Evolutionary conservation across 805 yeast genomes (phyloP), one percentile per base, ranked within the genome.

Genomic region (Wickerhamiella australiensis): DNA sequence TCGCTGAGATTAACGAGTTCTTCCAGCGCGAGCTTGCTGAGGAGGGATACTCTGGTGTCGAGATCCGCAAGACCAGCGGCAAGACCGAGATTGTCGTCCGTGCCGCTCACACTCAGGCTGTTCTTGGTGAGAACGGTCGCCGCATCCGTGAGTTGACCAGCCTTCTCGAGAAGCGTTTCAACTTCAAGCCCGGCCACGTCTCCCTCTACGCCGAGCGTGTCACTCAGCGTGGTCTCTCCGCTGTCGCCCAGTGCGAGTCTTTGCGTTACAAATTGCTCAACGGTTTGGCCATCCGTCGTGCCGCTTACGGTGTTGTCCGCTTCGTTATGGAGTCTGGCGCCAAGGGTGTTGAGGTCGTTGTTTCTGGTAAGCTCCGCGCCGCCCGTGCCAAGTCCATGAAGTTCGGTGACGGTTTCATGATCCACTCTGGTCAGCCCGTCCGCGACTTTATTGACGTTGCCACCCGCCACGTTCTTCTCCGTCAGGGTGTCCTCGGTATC

Each of bases 361-460:
- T 92, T 70, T 87, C 96, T 65, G 98, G 98, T 82, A 92, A 92
- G 79, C 83, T 94, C 73, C 86, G 96, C 79, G 98, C 96, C 76
- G 98, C 97, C 68, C 87, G 98, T 81, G 98, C 98, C 68, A 92
- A 92, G 85, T 82, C 96, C 68, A 94, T 92, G 95, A 92, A 92
- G 78, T 92, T 90, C 82, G 83, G 92, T 71, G 97, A 90, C 73
- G 98, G 98, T 80, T 92, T 92, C 95, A 85, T 92, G 92, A 92
- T 92, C 81, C 98, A 92, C 92, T 87, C 96, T 68, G 98, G 98
- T 85, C 98, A 92, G 80, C 98, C 98, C 77, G 92, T 90, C 73
- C 81, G 78, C 65, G 98, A 92, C 72, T 92, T 92, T 83, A 92
- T 92, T 70, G 98, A 92, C 76, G 76, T 80, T 70, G 98, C 98